phyloP scores from a whole-genome alignment of 192 early-diverging fungal genomes.

The Obelidium mucronatum region DNA sequence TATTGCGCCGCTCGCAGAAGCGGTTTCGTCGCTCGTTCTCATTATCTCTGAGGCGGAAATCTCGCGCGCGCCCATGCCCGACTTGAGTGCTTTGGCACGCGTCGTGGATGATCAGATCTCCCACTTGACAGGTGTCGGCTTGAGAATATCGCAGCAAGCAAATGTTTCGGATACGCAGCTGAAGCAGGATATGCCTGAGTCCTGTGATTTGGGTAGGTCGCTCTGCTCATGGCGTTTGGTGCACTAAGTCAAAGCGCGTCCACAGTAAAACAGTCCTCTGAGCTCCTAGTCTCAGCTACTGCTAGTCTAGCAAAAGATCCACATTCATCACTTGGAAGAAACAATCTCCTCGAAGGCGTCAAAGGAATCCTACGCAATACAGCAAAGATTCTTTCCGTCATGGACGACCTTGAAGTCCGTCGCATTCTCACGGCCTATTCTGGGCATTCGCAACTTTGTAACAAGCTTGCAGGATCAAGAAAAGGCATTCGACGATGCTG shows the following conservation, averaged over 20 bases:
- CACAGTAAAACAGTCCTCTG: constrained; percentile 50
- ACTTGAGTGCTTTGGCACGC: constrained; percentile 48
- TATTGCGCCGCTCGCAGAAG: constrained; percentile 61
- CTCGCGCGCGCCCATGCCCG: constrained; percentile 51
- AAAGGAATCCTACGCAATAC: constrained; percentile 62
- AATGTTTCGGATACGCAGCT: constrained; percentile 40
- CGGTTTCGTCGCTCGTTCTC: constrained; percentile 57
- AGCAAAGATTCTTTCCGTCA: constrained; percentile 47
- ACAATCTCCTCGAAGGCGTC: constrained; percentile 52
- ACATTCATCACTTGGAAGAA: constrained; percentile 46
- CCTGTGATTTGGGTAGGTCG: constrained; percentile 45
- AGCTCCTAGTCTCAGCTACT: constrained; percentile 47
- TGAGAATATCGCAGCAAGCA: constrained; percentile 45
- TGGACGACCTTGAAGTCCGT: constrained; percentile 59
- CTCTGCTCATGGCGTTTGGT: neutral
- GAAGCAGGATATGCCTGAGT: constrained; percentile 50
- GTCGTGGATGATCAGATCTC: constrained; percentile 53
- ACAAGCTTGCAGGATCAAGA: constrained; percentile 1
- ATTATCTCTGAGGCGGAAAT: constrained; percentile 60
- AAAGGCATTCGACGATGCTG: neutral
- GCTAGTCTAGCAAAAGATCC: constrained; percentile 46
- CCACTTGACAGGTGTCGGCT: constrained; percentile 47
- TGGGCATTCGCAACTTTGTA: constrained; percentile 25
- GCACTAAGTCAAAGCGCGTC: constrained; percentile 3
- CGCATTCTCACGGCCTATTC: constrained; percentile 45